Conservation (phyloP, 2,329 filamentous ascomycete species). For the Colletotrichum lentis region DNA sequence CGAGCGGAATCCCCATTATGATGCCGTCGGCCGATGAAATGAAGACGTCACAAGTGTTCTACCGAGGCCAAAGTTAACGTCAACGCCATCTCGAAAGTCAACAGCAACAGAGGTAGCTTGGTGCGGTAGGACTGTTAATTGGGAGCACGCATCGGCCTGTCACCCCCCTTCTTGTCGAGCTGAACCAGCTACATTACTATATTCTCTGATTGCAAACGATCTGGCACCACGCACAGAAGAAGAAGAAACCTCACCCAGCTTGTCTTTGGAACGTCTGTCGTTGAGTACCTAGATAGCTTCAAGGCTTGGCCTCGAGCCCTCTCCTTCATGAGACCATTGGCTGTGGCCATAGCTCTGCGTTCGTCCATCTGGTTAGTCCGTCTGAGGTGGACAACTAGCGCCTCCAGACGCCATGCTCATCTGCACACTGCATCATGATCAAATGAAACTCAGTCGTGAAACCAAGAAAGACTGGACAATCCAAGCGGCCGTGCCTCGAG, state of each 20-base stretch:
- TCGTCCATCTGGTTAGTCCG: neutral
- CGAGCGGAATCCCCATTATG: conserved; percentile 11
- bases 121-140: neutral
- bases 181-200: neutral
- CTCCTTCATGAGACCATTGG: neutral
- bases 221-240: neutral
- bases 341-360: neutral
- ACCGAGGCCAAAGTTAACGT: neutral
- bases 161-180: neutral
- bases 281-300: neutral
- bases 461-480: neutral
- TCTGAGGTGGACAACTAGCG: conserved; percentile 1
- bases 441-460: conserved; percentile 9
- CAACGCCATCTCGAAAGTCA: neutral
- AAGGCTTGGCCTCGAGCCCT: neutral
- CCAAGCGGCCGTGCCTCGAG: conserved; percentile 8
- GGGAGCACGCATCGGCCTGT: neutral
- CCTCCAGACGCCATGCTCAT: neutral
- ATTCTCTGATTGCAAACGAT: neutral
- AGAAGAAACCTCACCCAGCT: neutral
- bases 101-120: neutral
- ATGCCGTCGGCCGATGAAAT: conserved; percentile 19
- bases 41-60: neutral
- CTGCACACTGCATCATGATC: neutral
- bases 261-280: neutral